Base-by-base conservation (phyloP, 805 yeast species). In the Jamesozyma jinghongensis region DNA sequence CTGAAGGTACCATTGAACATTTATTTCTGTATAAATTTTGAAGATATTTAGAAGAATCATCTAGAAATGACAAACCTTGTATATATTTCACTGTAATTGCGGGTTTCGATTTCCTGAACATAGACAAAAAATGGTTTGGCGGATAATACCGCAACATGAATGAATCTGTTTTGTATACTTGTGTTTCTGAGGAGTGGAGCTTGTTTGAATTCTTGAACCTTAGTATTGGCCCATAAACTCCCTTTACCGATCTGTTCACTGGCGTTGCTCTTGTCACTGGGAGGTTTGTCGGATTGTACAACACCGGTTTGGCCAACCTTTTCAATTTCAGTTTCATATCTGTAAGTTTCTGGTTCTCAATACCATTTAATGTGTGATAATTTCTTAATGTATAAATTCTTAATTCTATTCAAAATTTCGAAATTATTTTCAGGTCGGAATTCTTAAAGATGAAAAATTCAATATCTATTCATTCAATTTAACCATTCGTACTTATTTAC, bases 21-120 rank as follows among this genome's bases (percentile, higher is more conserved):
- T 36, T 31, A 18, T 34, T 36, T 8, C 34, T 31, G 32, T 41
- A 33, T 1, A 28, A 17, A 16, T 17, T 41, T n/a, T 38, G 29
- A 4, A 47, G 19, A 10, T 47, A 43, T 18, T 19, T 7, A 14
- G 19, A 19, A 36, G 22, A 30, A 12, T 27, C 25, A 33, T 40
- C 34, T 3, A 40, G 18, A 20, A 40, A 40, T 14, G 38, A 27
- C 14, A 10, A 18, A 13, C 34, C 37, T 27, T 19, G 28, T 4
- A 22, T 11, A 14, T 16, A 36, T 22, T 27, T 50, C 2, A 57
- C 51, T 25, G 48, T 48, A 13, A 57, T 30, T 3, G 56, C 53
- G 7, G 66, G 66, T 36, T 46, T 53, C 14, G 56, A 47, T 41
- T 59, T 59, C 19, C 62, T 49, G 36, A 56, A 55, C 22, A 56